Evolutionary conservation across 192 early-diverging fungal genomes (phyloP).

Genomic region (Phycomyces blakesleeanus): DNA sequence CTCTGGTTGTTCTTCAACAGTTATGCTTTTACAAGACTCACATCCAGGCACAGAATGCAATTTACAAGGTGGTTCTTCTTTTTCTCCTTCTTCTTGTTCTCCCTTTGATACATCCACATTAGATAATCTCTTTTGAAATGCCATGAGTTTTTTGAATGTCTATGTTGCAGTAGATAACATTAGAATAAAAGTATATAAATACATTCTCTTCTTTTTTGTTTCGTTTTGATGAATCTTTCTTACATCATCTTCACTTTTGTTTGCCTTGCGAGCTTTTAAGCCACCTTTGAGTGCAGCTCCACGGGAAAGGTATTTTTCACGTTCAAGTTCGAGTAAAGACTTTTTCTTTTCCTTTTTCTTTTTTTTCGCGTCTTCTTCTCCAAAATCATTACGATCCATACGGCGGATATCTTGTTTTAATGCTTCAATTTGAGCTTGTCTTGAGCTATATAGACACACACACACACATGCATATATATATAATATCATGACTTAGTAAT

Average conservation of each 20-base stretch:
- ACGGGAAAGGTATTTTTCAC: slow-evolving; percentile 42
- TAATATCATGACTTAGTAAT: too few species aligned
- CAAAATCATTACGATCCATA: slow-evolving; percentile 39
- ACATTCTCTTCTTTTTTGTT: too few species aligned
- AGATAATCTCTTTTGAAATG: slow-evolving; percentile 52
- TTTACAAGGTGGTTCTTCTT: slow-evolving; percentile 50
- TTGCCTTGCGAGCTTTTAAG: slow-evolving; percentile 15
- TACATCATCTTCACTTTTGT: slow-evolving; percentile 36
- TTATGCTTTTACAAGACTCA: slow-evolving; percentile 62
- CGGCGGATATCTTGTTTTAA: slow-evolving; percentile 63
- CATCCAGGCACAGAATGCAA: slow-evolving; percentile 71
- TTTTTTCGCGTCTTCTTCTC: slow-evolving; percentile 31
- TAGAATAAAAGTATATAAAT: too few species aligned
- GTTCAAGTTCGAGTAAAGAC: slow-evolving; percentile 44
- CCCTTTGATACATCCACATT: background rate
- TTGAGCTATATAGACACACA: slow-evolving; percentile 12
- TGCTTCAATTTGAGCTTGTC: slow-evolving; percentile 58
- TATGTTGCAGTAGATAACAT: slow-evolving; percentile 6
- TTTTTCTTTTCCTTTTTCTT: slow-evolving; percentile 36
- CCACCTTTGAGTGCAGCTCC: slow-evolving; percentile 29
- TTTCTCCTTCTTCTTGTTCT: slow-evolving; percentile 35
- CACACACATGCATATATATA: too few species aligned
- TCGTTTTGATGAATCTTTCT: background rate
- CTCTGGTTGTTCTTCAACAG: slow-evolving; percentile 40
- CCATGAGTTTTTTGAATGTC: slow-evolving; percentile 50